phyloP scores from a whole-genome alignment of 1,284 basidiomycete genomes.

The Psilocybe mexicana region DNA sequence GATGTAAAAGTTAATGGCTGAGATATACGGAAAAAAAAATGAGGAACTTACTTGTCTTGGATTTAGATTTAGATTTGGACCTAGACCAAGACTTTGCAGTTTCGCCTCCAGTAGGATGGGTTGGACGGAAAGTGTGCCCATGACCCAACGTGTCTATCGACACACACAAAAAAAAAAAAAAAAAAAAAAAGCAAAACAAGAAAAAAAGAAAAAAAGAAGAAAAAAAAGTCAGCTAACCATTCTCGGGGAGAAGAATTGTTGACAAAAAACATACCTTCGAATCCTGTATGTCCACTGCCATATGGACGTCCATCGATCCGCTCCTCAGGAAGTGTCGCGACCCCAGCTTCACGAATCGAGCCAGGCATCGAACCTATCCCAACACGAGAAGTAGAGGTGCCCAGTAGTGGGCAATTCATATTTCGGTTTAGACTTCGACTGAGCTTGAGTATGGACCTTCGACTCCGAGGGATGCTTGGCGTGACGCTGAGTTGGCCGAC shows the following conservation, averaged over 20 bases:
- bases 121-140: not conserved
- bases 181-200: not conserved
- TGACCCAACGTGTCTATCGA: constrained; percentile 2
- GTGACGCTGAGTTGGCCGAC: not conserved
- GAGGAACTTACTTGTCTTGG: not conserved
- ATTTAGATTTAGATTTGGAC: not conserved
- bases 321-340: constrained; percentile 5
- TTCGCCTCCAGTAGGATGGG: not conserved
- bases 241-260: no score
- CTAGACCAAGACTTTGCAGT: not conserved
- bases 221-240: no score
- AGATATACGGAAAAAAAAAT: not conserved
- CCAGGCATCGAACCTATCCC: constrained; percentile 5
- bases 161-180: not conserved
- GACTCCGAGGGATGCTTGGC: not conserved
- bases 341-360: not conserved
- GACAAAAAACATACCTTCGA: not conserved
- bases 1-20: not conserved
- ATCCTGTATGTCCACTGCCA: constrained; percentile 4
- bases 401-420: not conserved
- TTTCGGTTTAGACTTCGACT: not conserved
- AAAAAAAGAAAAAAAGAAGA: not conserved
- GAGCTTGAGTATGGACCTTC: not conserved
- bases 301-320: constrained; percentile 6
- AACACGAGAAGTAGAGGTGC: constrained; percentile 1